Evolutionary conservation across 768 basidiomycete species (phyloP), one percentile per base, ranked within the genome.

Genomic region (Flagelloscypha sp.): DNA sequence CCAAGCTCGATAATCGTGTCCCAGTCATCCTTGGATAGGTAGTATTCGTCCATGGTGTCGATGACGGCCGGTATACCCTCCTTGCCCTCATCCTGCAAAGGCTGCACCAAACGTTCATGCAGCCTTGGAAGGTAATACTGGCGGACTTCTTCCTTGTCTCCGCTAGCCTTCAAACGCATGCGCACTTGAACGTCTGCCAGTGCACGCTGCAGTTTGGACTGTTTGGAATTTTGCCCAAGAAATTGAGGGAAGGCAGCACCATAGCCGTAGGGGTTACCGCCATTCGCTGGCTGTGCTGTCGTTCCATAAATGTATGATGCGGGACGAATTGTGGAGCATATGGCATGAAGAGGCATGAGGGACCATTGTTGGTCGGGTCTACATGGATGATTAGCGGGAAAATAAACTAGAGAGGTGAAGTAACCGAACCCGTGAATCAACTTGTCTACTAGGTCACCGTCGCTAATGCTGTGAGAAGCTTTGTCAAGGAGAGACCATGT

Each of bases 191-290:
- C 79, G 40, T 99, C 95, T 24, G 72, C 73, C 12, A 99, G 66
- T 44, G 84, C 80, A 24, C 93, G 73, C 36, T 54, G 65, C 1
- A 97, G 70, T 49, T 94, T 95, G 44, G 50, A 68, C 55, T 86
- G 83, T 51, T 93, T 94, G 38, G 95, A 98, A 57, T 98, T 98
- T 53, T 98, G 90, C 7, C 94, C 94, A 9, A 99, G 78, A 89
- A 90, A 99, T 50, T 93, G 16, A 27, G 15, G 24, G 17, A 44
- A 28, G 18, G n/a, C 30, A 17, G 27, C 18, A 24, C 23, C 3
- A 68, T 83, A 36, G 56, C 94, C 92, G 79, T 75, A 24, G 92
- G 92, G 68, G 95, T 95, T 0, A 74, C 49, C 61, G 86, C 75
- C 2, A 44, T 75, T 78, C 4, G 13, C 22, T 17, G 74, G 70